These are phyloP conservation scores for Lentinula raphanica DNA, from an alignment of 768 basidiomycete species.

Conservation along the genomic window DNA sequence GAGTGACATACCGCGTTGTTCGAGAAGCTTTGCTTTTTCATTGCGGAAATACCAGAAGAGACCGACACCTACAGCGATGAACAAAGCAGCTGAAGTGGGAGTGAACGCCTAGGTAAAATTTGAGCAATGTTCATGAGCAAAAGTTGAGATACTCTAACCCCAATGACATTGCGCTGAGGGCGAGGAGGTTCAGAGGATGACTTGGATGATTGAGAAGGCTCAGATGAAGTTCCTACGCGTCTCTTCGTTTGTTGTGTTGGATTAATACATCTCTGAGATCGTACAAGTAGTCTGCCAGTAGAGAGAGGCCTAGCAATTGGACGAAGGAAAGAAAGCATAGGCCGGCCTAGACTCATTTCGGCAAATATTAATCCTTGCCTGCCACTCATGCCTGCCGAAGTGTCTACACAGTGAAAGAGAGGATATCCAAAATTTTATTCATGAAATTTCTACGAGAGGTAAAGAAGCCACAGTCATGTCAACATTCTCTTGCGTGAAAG, in stretches of 20 bases:
- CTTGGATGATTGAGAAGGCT: neutral
- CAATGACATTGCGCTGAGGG: slow-evolving; percentile 12
- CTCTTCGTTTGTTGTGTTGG: neutral
- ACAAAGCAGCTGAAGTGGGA: slow-evolving; percentile 75
- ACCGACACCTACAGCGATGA: slow-evolving; percentile 76
- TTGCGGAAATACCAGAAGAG: slow-evolving; percentile 84
- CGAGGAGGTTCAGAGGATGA: neutral
- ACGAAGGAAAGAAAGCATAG: neutral
- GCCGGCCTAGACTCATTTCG: too few species aligned
- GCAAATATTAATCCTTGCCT: too few species aligned
- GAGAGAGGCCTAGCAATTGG: neutral
- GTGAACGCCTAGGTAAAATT: slow-evolving; percentile 73
- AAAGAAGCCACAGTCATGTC: neutral
- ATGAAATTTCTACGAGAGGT: neutral
- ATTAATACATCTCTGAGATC: neutral
- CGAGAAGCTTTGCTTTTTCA: slow-evolving; percentile 76
- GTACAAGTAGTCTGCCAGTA: neutral
- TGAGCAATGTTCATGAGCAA: neutral
- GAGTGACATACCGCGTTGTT: slow-evolving; percentile 60
- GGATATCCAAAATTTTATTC: too few species aligned
- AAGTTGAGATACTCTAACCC: slow-evolving; percentile 8
- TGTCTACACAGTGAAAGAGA: too few species aligned
- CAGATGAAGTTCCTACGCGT: neutral
- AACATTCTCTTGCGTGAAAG: neutral
- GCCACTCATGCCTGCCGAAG: too few species aligned